A percentile compares a stretch with the other conserved stretches of the same genome.
phyloP scores from a whole-genome alignment of 257 asterid genomes.

The Rubia yunnanensis region DNA sequence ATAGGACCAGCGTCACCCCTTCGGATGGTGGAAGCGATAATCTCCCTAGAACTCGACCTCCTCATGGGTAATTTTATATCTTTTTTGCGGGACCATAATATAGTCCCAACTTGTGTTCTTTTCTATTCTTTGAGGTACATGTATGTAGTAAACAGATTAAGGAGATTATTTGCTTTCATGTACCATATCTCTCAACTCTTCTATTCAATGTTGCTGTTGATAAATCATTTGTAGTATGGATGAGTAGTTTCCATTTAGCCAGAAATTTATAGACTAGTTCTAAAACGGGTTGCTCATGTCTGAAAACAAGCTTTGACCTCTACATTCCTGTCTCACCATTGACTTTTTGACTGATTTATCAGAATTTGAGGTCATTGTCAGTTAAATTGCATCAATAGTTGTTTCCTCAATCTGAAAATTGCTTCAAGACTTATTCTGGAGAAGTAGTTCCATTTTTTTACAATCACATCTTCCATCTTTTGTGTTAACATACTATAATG shows the following conservation, averaged over 20 bases:
- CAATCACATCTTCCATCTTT: background rate
- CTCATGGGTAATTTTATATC: constrained; percentile 52
- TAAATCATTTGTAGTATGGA: background rate
- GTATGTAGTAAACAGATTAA: background rate
- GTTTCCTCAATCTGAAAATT: background rate
- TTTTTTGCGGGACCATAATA: constrained; percentile 5
- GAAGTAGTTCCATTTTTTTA: background rate
- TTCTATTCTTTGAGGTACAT: background rate
- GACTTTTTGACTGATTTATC: background rate
- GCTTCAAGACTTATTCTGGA: background rate
- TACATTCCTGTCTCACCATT: background rate
- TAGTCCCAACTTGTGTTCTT: constrained; percentile 1
- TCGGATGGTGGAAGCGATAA: constrained; percentile 45
- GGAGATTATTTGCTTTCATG: background rate
- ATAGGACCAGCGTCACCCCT: constrained; percentile 32
- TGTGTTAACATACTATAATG: background rate
- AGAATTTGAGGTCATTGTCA: background rate
- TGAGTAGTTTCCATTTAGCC: background rate
- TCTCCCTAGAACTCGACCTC: constrained; percentile 45
- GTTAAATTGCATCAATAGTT: background rate
- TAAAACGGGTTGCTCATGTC: background rate
- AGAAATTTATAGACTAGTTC: background rate
- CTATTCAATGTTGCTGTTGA: background rate
- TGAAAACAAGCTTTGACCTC: background rate
- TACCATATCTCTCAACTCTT: background rate